Conservation (phyloP, 495 filamentous ascomycete genomes). For the Talaromyces adpressus region DNA sequence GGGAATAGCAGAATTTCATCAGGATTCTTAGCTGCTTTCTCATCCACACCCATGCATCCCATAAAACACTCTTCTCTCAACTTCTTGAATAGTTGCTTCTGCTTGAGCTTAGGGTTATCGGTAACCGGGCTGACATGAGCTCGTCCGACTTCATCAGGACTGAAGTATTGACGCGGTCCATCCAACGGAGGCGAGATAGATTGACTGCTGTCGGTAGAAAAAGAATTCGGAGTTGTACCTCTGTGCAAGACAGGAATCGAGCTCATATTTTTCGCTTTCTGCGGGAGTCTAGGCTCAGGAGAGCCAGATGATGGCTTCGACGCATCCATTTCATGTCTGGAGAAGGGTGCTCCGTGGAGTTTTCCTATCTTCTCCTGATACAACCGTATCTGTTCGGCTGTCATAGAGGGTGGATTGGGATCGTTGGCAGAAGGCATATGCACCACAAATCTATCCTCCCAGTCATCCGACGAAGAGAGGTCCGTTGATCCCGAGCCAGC, state of each 20-base stretch:
- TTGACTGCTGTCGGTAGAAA: neutral
- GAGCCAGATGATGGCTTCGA: conserved; percentile 9
- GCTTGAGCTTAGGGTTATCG: conserved; percentile 26
- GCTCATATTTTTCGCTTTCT: conserved; percentile 10
- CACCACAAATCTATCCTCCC: conserved; percentile 41
- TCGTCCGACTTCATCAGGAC: conserved; percentile 38
- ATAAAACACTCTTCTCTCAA: conserved; percentile 36
- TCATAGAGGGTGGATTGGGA: conserved; percentile 36
- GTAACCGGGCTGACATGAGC: conserved; percentile 32
- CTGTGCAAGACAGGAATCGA: conserved; percentile 6
- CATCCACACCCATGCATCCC: conserved; percentile 39
- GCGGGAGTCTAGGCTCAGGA: conserved; percentile 5
- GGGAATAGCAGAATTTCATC: conserved; percentile 37
- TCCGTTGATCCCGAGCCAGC: conserved; percentile 5
- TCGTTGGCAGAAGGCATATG: conserved; percentile 41
- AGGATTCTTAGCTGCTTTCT: conserved; percentile 27
- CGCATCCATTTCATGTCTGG: conserved; percentile 12
- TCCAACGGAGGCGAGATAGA: neutral
- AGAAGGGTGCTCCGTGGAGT: conserved; percentile 20
- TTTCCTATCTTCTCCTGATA: conserved; percentile 35
- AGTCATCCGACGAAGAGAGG: conserved; percentile 10
- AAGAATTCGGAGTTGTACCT: neutral
- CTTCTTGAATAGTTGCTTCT: conserved; percentile 16
- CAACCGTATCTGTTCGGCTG: conserved; percentile 29
- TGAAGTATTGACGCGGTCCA: conserved; percentile 25